Evolutionary conservation across 129 eudicot species (phyloP), one percentile per base, ranked within the genome.

Genomic region (Flaveria bidentis): DNA sequence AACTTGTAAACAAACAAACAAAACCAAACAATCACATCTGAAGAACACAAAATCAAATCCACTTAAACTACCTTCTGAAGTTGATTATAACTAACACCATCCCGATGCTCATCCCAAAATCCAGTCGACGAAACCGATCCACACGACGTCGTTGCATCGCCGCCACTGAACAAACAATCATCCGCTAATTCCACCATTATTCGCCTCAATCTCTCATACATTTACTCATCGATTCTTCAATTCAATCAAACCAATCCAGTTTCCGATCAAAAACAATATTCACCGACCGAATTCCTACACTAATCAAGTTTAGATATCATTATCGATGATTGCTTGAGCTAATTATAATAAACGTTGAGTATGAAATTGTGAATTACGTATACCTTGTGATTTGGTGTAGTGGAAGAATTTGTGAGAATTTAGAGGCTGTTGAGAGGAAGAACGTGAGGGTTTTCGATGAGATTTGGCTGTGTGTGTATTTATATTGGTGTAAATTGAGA

Each of bases 71-170:
- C 98, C 98, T 93, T 88, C 87, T 90, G 92, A 67, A 93, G 97
- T 86, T 88, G 96, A 85, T 88, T 85, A 49, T 82, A 84, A 88
- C 87, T 88, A 61, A 93, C 65, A 73, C 82, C 97, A 68, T 84
- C 92, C 7, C 92, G 86, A 67, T 87, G 88, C 67, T 88, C 86
- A 25, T 93, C 82, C 98, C 98, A 91, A 74, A 91, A 87, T 20
- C 85, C 93, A 80, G 53, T 74, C 71, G 89, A 85, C 52, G 88
- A 79, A 18, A 86, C 80, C 50, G 86, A 73, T 75, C 88, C 90
- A 91, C 79, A 78, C 76, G 87, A 58, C 81, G 85, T 71, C 52
- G 85, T 76, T 16, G 78, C 20, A 76, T 75, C 80, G 64, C 71
- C 80, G 71, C 76, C 66, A 69, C 81, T 76, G 45, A 77, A 75